Percentiles rank a stretch among this genome's conserved stretches.
These are phyloP conservation scores for Boletus sp. DNA, from an alignment of 1,284 basidiomycete genomes.

Conservation along the genomic window DNA sequence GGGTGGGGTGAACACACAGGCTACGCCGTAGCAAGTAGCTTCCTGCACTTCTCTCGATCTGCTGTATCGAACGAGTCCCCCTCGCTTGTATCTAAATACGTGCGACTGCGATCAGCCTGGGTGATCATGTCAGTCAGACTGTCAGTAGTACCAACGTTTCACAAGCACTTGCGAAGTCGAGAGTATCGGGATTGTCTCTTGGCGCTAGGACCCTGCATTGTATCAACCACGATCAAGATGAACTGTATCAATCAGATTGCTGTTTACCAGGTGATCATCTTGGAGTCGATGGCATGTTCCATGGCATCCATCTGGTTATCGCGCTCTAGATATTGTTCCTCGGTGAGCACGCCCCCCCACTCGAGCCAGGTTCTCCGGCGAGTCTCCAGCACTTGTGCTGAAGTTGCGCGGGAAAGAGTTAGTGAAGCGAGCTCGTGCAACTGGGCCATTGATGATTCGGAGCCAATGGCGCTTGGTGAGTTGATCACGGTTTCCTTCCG, in stretches of 20 bases:
- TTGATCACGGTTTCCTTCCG: neutral
- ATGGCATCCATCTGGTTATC: constrained; percentile 33
- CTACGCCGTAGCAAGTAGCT: neutral
- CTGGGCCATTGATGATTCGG: neutral
- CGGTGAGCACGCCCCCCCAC: constrained; percentile 35
- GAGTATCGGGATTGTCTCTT: constrained; percentile 33
- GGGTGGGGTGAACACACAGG: neutral
- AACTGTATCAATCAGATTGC: neutral
- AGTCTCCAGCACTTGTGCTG: constrained; percentile 23
- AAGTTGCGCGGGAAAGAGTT: neutral
- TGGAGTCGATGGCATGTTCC: neutral
- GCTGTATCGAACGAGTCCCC: constrained; percentile 21
- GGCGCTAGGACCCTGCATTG: constrained; percentile 41
- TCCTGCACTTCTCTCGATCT: neutral
- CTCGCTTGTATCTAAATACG: constrained; percentile 23
- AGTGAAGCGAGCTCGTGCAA: neutral
- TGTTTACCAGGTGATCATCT: neutral
- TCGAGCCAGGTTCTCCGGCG: constrained; percentile 31
- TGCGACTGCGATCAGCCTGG: neutral
- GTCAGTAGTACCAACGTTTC: constrained; percentile 38
- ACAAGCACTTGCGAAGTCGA: constrained; percentile 43
- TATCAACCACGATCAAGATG: neutral
- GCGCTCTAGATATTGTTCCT: constrained; percentile 36
- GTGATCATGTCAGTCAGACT: neutral
- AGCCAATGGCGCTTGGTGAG: neutral